Percentiles rank a stretch among this genome's conserved stretches.
Evolutionary conservation across 768 basidiomycete species (phyloP).

Genomic region (Neoboletus subvelutipes): DNA sequence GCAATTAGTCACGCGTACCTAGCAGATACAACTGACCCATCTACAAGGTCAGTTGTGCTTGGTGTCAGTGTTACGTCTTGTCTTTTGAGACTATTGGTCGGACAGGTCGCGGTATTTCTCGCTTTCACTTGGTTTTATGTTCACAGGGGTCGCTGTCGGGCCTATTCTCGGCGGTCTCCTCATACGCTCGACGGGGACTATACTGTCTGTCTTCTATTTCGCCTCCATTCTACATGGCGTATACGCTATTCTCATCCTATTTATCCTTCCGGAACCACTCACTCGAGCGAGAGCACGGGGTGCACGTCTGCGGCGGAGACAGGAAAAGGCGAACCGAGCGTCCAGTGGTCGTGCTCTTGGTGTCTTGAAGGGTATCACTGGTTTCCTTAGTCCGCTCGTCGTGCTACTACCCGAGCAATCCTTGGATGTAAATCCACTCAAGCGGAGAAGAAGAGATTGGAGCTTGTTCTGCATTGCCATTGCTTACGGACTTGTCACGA

Average conservation of each 20-base stretch:
- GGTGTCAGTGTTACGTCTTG: not conserved
- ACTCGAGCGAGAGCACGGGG: slow-evolving; percentile 44
- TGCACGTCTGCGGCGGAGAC: slow-evolving; percentile 16
- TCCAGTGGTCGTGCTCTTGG: not conserved
- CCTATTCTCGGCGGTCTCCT: slow-evolving; percentile 70
- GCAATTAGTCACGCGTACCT: slow-evolving; percentile 66
- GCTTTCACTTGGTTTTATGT: slow-evolving; percentile 62
- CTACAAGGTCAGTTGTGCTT: slow-evolving; percentile 44
- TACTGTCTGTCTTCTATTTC: slow-evolving; percentile 72
- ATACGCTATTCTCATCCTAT: slow-evolving; percentile 49
- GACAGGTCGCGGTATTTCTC: slow-evolving; percentile 66
- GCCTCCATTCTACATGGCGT: slow-evolving; percentile 49
- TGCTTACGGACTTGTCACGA: slow-evolving; percentile 46
- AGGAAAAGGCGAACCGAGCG: slow-evolving; percentile 9
- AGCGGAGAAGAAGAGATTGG: slow-evolving; percentile 55
- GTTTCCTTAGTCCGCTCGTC: slow-evolving; percentile 70
- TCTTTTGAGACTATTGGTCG: slow-evolving; percentile 3
- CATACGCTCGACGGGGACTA: slow-evolving; percentile 52
- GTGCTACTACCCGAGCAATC: slow-evolving; percentile 53
- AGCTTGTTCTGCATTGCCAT: slow-evolving; percentile 56
- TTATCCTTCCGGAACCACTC: slow-evolving; percentile 79
- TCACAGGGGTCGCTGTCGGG: slow-evolving; percentile 74
- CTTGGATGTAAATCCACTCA: slow-evolving; percentile 38
- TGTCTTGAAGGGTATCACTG: slow-evolving; percentile 45
- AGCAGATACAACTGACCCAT: slow-evolving; percentile 61